A percentile compares a stretch with the other conserved stretches of the same genome.
Evolutionary conservation across 495 filamentous ascomycete genomes (phyloP).

Genomic region (Neohortaea acidophila): DNA sequence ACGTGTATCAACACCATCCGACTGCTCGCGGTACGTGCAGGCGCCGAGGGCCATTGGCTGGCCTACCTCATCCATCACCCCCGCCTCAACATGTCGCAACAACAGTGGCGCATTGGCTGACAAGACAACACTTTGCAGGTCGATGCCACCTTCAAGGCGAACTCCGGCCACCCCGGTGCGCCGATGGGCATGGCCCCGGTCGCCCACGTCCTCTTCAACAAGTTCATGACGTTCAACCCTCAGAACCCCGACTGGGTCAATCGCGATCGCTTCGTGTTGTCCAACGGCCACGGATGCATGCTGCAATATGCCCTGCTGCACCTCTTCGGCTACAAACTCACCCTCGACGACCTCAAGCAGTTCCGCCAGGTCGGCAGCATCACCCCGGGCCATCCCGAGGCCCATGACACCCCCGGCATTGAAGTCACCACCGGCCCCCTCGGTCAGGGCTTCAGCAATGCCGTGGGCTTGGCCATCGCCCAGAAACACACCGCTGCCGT

Average conservation of each 20-base stretch:
- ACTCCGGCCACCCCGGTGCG: conserved; percentile 96
- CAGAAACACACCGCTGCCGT: conserved; percentile 74
- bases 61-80: background rate
- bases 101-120: conserved; percentile 24
- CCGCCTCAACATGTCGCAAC: conserved; percentile 12
- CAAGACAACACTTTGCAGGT: conserved; percentile 39
- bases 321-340: conserved; percentile 77
- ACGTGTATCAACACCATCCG: conserved; percentile 97
- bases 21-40: conserved; percentile 65
- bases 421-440: conserved; percentile 97
- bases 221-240: conserved; percentile 98
- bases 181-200: conserved; percentile 99
- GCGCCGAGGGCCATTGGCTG: background rate
- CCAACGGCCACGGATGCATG: conserved; percentile 98
- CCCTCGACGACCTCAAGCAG: conserved; percentile 79
- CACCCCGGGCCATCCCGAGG: conserved; percentile 92
- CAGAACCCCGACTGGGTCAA: conserved; percentile 96
- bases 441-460: conserved; percentile 88
- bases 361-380: conserved; percentile 84
- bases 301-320: conserved; percentile 97
- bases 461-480: conserved; percentile 91
- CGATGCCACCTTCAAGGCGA: conserved; percentile 92
- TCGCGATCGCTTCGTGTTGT: conserved; percentile 96
- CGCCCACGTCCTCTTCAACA: conserved; percentile 95
- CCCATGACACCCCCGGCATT: conserved; percentile 88